phyloP scores from a whole-genome alignment of 352 stramenopile genomes.

The Phytophthora fragariaefolia region DNA sequence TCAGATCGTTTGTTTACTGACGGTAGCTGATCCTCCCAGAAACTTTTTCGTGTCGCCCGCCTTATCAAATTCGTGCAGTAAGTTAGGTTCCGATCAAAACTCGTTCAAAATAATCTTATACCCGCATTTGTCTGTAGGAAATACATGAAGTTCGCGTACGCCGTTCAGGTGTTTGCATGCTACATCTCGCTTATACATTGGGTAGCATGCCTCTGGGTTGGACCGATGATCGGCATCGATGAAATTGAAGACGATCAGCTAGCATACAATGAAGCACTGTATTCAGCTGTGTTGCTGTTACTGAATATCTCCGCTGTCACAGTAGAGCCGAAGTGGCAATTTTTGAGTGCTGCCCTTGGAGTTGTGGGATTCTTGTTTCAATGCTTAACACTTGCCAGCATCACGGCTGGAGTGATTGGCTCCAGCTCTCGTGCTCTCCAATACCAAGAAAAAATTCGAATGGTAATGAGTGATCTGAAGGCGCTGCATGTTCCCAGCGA shows the following conservation, averaged over 20 bases:
- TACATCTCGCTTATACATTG: constrained; percentile 72
- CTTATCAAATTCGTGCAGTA: constrained; percentile 77
- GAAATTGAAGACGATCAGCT: constrained; percentile 43
- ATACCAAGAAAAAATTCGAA: constrained; percentile 67
- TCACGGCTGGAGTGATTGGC: constrained; percentile 57
- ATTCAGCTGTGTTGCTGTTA: constrained; percentile 51
- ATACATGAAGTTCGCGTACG: constrained; percentile 70
- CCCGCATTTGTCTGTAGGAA: constrained; percentile 40
- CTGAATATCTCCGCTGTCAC: constrained; percentile 58
- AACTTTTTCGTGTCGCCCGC: constrained; percentile 67
- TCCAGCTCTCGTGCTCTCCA: constrained; percentile 56
- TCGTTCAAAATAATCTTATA: too few species aligned
- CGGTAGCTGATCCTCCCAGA: too few species aligned
- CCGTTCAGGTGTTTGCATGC: constrained; percentile 54
- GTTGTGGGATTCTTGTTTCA: constrained; percentile 60
- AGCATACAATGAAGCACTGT: constrained; percentile 58
- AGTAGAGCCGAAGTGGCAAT: constrained; percentile 46
- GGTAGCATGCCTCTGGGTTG: constrained; percentile 62
- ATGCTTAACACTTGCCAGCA: constrained; percentile 57
- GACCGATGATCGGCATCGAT: constrained; percentile 37
- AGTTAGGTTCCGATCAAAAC: too few species aligned
- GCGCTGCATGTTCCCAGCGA: constrained; percentile 59
- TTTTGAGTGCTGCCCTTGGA: constrained; percentile 46
- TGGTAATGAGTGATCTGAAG: constrained; percentile 74
- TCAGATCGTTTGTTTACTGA: not conserved